Percentiles rank a stretch among this genome's conserved stretches.
Conservation (phyloP, 1,284 basidiomycete species). For the Pyrrhoderma lamaoense region DNA sequence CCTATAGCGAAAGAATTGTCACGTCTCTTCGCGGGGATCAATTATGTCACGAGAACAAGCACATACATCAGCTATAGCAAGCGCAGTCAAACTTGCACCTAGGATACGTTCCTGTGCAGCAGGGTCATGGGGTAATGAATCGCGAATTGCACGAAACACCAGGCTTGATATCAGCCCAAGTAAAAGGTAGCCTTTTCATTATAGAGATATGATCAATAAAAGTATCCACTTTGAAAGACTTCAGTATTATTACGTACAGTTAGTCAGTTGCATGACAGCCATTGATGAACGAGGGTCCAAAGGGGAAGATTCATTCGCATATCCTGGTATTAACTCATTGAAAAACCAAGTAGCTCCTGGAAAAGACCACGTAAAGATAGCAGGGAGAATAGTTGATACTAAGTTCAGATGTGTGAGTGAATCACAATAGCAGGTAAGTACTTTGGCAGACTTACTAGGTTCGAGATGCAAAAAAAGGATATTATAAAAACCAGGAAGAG, state of each 20-base stretch:
- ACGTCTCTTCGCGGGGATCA: not conserved
- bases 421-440: not conserved
- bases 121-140: constrained; percentile 51
- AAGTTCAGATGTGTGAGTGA: not conserved
- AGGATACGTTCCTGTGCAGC: constrained; percentile 64
- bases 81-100: constrained; percentile 53
- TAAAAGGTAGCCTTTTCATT: constrained; percentile 67
- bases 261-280: constrained; percentile 66
- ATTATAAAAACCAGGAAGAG: constrained; percentile 61
- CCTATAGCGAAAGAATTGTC: constrained; percentile 24
- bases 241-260: constrained; percentile 39
- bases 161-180: constrained; percentile 60
- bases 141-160: constrained; percentile 63
- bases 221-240: not conserved
- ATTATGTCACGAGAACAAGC: constrained; percentile 2
- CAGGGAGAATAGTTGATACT: constrained; percentile 56
- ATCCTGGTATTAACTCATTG: constrained; percentile 54
- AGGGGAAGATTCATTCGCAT: constrained; percentile 19
- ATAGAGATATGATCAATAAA: too few relatives aligned
- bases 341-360: constrained; percentile 68
- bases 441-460: constrained; percentile 52
- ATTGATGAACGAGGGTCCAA: constrained; percentile 52
- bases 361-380: constrained; percentile 50
- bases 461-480: constrained; percentile 63
- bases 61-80: constrained; percentile 69